Evolutionary conservation across 2,329 filamentous ascomycete species (phyloP), one percentile per base, ranked within the genome.

Genomic region (Calonectria multiphialidica): DNA sequence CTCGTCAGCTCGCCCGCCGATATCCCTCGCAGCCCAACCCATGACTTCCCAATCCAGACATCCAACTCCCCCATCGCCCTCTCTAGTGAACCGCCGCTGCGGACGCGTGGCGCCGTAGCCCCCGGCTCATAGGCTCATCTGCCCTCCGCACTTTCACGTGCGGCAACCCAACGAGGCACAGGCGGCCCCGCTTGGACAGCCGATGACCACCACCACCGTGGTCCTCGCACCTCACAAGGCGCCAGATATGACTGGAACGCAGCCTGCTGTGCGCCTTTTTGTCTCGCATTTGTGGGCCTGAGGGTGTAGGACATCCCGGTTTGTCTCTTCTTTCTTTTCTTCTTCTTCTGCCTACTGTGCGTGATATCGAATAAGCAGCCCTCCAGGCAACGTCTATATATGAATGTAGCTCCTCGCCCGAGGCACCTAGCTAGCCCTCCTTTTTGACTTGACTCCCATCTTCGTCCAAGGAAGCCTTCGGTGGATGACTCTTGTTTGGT

Each of bases 31-130:
- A 74, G 61, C 63, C 68, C 70, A 75, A 72, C 77, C 70, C 77
- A 78, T 79, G 77, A 79, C 77, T 79, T 77, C 75, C 76, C 47
- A 42, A 74, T 77, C 57, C 75, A 78, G 74, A 62, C 55, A 70
- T 59, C 70, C 53, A 55, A 55, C 65, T 42, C 15, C 73, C 74
- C 71, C 72, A 72, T 70, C 65, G 72, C 68, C 42, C 70, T 40
- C 66, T 55, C 68, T 77, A 67, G 68, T 63, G 57, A 70, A 66
- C 66, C 50, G 63, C 69, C 62, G 72, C 61, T 72, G 33, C 21
- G 72, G 67, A 75, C 75, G 76, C 78, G 77, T 79, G 77, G 77
- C 76, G 77, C 69, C 62, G 68, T 75, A 74, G 71, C 64, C 66
- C 63, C 59, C 53, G 70, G 71, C 74, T 76, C 71, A 77, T 75